A percentile compares a stretch with the other conserved stretches of the same genome.
Conservation (phyloP, 2,329 filamentous ascomycete genomes). For the Ascochyta koolunga region DNA sequence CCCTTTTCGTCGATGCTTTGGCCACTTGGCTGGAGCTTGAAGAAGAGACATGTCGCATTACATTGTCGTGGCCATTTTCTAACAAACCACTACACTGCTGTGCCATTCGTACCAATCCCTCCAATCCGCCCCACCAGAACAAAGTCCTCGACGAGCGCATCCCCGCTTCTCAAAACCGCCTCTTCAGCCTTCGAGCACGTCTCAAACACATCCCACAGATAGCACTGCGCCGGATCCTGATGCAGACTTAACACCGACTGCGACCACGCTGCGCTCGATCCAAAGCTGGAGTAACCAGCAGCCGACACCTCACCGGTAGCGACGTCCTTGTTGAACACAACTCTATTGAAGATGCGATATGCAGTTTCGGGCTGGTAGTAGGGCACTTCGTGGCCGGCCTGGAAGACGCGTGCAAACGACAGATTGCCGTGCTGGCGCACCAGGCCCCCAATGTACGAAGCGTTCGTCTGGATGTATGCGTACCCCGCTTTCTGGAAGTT, state of each 20-base stretch:
- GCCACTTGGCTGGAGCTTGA: not conserved
- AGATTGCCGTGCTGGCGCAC: constrained; percentile 46
- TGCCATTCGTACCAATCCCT: not conserved
- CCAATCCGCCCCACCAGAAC: constrained; percentile 5
- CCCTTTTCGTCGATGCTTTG: not conserved
- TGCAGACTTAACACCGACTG: constrained; percentile 3
- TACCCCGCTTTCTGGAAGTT: constrained; percentile 35
- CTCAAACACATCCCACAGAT: constrained; percentile 15
- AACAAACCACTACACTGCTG: not conserved
- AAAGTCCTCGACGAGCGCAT: constrained; percentile 17
- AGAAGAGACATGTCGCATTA: not conserved
- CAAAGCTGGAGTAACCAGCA: constrained; percentile 2
- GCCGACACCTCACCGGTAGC: constrained; percentile 44
- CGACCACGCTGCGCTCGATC: constrained; percentile 17
- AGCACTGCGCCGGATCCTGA: constrained; percentile 18
- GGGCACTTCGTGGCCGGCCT: constrained; percentile 49
- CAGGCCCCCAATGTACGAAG: constrained; percentile 50
- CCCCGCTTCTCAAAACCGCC: constrained; percentile 14
- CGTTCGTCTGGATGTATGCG: constrained; percentile 39
- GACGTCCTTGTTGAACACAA: constrained; percentile 53
- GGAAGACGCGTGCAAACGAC: constrained; percentile 47
- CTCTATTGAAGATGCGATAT: constrained; percentile 58
- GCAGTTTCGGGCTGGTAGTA: constrained; percentile 54
- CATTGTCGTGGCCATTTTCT: not conserved
- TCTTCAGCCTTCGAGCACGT: constrained; percentile 20